Base-by-base conservation (phyloP, 2,329 filamentous ascomycete genomes). In the Simplicillium sp. region DNA sequence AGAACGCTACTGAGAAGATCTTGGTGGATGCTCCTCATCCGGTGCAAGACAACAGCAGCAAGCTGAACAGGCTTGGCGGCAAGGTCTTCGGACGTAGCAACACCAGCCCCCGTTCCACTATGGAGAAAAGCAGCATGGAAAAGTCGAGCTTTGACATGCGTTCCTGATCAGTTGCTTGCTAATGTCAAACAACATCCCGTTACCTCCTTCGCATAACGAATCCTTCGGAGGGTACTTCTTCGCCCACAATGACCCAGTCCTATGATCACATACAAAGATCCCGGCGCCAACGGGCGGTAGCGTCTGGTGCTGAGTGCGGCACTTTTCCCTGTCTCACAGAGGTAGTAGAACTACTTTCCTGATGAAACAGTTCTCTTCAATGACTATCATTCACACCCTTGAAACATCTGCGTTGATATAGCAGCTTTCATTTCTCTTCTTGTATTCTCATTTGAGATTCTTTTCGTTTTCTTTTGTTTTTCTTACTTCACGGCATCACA, bases 21-120 rank as follows among this genome's bases (percentile, higher is more conserved):
- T 73, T 77, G 49, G 66, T 81, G 36, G 65, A 74, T 62, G 68
- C 47, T 55, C 67, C 44, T 57, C 66, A 36, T 54, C 63, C 55
- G 29, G 40, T 32, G 16, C 54, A 54, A 20, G 66, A 69, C 36
- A 25, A 9, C 9, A 64, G 66, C 40, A 67, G 67, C 56, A 77
- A 75, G 50, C 62, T 80, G 46, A 77, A 75, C 52, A 67, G 67
- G 39, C 64, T 80, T 20, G 64, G 75, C 28, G 68, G 71, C 46
- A 75, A 71, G 43, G 74, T 80, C 18, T 80, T 79, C 55, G 71
- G 67, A 48, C 71, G 76, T 36, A 59, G 61, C 37, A 71, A 66
- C 51, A 67, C 63, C 45, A 77, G 68, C 51, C 71, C 71, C 31
- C 58, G 70, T 50, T 64, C 66, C 35, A 77, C 71, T 44, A 66